Conservation (phyloP, 371 early-diverging fungal species). For the Zychaea mexicana region DNA sequence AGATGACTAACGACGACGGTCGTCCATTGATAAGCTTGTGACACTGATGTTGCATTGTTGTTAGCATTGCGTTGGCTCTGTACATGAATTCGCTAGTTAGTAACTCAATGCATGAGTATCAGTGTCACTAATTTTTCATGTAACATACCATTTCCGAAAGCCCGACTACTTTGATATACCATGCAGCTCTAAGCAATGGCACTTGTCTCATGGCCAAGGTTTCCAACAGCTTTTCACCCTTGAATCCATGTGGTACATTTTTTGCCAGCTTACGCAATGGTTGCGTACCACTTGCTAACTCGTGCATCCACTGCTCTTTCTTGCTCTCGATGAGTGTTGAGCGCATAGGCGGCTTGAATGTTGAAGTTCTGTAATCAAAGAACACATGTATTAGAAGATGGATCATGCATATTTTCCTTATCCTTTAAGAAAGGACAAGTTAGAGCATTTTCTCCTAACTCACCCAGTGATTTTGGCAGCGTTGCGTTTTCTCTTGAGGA, state of each 20-base stretch:
- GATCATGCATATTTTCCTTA: background rate
- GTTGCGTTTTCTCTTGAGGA: slow-evolving; percentile 54
- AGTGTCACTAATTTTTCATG: background rate
- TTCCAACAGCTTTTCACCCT: slow-evolving; percentile 68
- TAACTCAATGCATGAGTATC: too few species aligned
- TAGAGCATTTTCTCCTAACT: background rate
- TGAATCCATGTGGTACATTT: slow-evolving; percentile 68
- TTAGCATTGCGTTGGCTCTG: slow-evolving; percentile 38
- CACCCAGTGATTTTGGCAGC: slow-evolving; percentile 59
- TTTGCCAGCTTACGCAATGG: slow-evolving; percentile 61
- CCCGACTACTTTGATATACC: slow-evolving; percentile 76
- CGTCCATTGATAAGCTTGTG: slow-evolving; percentile 43
- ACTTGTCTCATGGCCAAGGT: slow-evolving; percentile 60
- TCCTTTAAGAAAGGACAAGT: too few species aligned
- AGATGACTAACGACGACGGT: slow-evolving; percentile 33
- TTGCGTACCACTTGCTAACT: slow-evolving; percentile 52
- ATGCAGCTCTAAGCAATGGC: slow-evolving; percentile 72
- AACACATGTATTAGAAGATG: too few species aligned
- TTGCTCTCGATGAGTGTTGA: slow-evolving; percentile 57
- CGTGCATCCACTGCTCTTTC: slow-evolving; percentile 65
- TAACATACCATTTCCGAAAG: slow-evolving; percentile 58
- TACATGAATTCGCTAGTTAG: background rate
- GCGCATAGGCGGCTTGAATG: slow-evolving; percentile 61
- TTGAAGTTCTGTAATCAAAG: slow-evolving; percentile 38
- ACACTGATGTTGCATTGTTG: slow-evolving; percentile 21